phyloP scores from a whole-genome alignment of 225 moss, liverwort and hornwort genomes.

The Bryum argenteum region DNA sequence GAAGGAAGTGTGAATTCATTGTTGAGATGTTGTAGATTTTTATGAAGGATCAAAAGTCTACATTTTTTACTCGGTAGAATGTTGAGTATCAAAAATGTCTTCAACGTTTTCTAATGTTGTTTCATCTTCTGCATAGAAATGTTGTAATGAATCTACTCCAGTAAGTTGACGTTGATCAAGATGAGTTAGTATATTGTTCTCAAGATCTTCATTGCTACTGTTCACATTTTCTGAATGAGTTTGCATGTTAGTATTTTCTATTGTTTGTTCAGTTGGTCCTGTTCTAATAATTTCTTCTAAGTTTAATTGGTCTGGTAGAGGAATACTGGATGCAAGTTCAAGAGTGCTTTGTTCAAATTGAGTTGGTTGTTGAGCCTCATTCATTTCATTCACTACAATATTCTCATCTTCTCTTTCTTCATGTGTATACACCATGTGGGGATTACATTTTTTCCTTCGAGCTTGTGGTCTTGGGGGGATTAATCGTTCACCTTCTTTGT shows the following conservation, averaged over 20 bases:
- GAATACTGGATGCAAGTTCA: conserved; percentile 37
- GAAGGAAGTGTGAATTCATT: too few species aligned
- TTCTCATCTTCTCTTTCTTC: conserved; percentile 49
- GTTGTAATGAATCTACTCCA: conserved; percentile 20
- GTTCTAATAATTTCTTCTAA: conserved; percentile 15
- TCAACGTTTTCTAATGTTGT: neutral
- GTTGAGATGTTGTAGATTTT: too few species aligned
- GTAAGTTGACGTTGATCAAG: conserved; percentile 40
- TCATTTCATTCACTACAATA: neutral
- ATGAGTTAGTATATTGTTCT: conserved; percentile 29
- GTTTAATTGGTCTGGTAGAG: conserved; percentile 8
- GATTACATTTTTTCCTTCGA: conserved; percentile 43
- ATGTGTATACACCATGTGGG: conserved; percentile 25
- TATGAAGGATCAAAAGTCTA: neutral
- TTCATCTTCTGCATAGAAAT: neutral
- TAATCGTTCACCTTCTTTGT: conserved; percentile 20
- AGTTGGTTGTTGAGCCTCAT: neutral
- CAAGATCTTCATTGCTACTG: neutral
- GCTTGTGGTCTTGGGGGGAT: conserved; percentile 71
- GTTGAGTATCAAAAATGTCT: conserved; percentile 24
- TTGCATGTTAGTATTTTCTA: neutral
- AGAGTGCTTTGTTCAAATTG: conserved; percentile 31
- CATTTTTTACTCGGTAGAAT: neutral
- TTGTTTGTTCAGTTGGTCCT: neutral
- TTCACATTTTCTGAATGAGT: conserved; percentile 12